Evolutionary conservation across 768 basidiomycete species (phyloP), one percentile per base, ranked within the genome.

Genomic region (Sporobolomyces pararoseus): DNA sequence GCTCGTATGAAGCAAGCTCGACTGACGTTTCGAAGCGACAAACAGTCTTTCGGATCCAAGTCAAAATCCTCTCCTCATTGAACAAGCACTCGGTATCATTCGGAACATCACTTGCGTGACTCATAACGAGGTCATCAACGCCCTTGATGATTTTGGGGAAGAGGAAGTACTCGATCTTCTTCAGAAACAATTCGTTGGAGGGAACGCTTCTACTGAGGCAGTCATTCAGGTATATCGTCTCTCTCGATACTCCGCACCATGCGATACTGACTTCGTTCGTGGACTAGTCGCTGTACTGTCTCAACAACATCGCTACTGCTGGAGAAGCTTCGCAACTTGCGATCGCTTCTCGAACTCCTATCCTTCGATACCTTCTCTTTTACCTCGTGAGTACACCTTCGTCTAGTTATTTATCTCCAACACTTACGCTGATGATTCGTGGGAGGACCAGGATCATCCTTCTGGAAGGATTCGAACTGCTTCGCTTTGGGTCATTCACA

Each of bases 301-400:
- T 77, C 44, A 58, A 64, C 42, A 77, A 77, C 61, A 67, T 75
- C 19, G 76, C 76, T 5, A 72, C 68, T 6, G 64, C 65, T 21
- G 7, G 65, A 63, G 57, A 69, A 42, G 25, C 73, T 2, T 37
- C 68, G 17, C 69, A 71, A 42, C 60, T 74, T 25, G 75, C 72
- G 2, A 74, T 77, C 55, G 68, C 70, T 12, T 68, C 75, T 23
- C 65, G 71, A 5, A 69, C 62, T 0, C 46, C 25, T 0, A 54
- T 75, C 10, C 49, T 73, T 0, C 64, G 68, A 2, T 57, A 58
- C 50, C 10, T 77, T 35, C 32, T 75, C 12, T 14, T n/a, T 23
- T 73, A 71, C 49, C 70, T 77, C 19, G 76, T 77, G 21, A 29
- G 76, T 9, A 27, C 27, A 14, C 5, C 21, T 16, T 9, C 5